phyloP scores from a whole-genome alignment of 306 rosid species.

The Quercus gilva region DNA sequence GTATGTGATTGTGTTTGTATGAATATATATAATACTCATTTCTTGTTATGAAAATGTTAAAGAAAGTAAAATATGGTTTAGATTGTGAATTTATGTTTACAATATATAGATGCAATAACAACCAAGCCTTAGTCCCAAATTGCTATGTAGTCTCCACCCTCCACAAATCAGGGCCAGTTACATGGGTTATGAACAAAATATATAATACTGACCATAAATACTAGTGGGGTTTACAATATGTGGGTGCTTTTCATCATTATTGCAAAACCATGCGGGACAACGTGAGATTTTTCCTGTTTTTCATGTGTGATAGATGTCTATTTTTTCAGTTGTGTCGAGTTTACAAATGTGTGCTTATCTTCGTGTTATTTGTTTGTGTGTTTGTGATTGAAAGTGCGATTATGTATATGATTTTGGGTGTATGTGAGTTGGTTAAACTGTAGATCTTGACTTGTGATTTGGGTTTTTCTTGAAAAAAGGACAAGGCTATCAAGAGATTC shows the following conservation, averaged over 20 bases:
- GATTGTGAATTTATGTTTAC: background rate
- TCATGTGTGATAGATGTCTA: background rate
- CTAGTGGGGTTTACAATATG: background rate
- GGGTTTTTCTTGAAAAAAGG: constrained; percentile 34
- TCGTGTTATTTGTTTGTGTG: too few relatives aligned
- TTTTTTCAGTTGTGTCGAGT: background rate
- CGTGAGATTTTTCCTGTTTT: background rate
- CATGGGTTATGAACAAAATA: too few relatives aligned
- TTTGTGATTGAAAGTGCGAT: background rate
- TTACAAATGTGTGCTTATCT: background rate
- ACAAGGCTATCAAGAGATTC: constrained; percentile 78
- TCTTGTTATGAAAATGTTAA: background rate
- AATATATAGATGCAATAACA: background rate
- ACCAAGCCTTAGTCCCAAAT: too few relatives aligned
- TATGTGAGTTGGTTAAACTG: background rate
- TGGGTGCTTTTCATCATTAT: background rate
- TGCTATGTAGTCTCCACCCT: too few relatives aligned
- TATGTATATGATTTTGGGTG: background rate
- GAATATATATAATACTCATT: background rate
- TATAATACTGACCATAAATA: too few relatives aligned
- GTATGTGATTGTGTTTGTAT: background rate
- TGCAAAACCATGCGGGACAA: background rate
- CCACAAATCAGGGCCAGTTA: too few relatives aligned
- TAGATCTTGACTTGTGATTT: background rate
- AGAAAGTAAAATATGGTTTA: background rate